Evolutionary conservation across 345 rosid species (phyloP).

Genomic region (Gossypium thurberi): DNA sequence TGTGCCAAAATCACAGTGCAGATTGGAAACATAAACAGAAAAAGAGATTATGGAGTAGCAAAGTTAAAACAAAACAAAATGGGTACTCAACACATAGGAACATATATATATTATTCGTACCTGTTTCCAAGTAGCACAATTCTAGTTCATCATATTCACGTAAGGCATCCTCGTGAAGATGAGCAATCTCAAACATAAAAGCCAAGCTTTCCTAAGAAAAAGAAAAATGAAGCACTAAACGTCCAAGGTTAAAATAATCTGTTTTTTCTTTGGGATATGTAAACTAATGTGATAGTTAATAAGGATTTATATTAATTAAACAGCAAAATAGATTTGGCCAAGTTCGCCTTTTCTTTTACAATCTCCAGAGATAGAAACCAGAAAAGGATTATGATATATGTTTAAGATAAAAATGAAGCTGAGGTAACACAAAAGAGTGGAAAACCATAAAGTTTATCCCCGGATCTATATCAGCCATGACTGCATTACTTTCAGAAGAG

Average conservation of each 20-base stretch:
- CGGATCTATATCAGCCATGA: conserved; percentile 10
- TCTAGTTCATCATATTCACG: conserved; percentile 96
- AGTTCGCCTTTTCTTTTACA: neutral
- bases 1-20: neutral
- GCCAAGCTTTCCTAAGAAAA: conserved; percentile 90
- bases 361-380: conserved; percentile 1
- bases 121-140: conserved; percentile 92
- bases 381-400: conserved; percentile 4
- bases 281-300: conserved; percentile 16
- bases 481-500: conserved; percentile 23
- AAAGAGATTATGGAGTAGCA: neutral
- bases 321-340: conserved; percentile 10
- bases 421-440: conserved; percentile 1
- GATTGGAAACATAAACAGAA: neutral
- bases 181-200: conserved; percentile 96
- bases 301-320: conserved; percentile 5
- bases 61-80: neutral
- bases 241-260: conserved; percentile 4
- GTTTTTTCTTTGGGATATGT: neutral
- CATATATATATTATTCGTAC: conserved; percentile 26
- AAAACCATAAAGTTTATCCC: neutral
- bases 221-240: conserved; percentile 14
- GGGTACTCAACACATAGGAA: neutral
- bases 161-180: conserved; percentile 89
- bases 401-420: conserved; percentile 8